Base-by-base conservation (phyloP, 108 stramenopile genomes). In the Cyclotella sp. region DNA sequence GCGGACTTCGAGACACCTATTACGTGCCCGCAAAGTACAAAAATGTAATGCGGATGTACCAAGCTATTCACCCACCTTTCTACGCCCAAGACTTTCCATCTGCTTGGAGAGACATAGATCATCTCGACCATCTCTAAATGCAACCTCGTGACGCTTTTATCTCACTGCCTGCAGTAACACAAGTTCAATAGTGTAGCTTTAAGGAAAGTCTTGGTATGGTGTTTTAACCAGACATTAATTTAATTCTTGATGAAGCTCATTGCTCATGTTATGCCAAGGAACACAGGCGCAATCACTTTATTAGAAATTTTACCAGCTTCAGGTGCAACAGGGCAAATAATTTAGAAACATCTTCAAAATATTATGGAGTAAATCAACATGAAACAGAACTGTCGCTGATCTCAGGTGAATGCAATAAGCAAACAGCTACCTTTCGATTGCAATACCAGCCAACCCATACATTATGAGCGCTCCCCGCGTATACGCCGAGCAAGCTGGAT, bases 401-500 rank as follows among this genome's bases (percentile, higher is more conserved):
- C 1, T n/a, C 47, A 16, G 3, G 44, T 45, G 44, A 12, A 9
- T 12, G 11, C 44, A 9, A 45, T 13, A 9, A 9, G 11, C 11
- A 45, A 45, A 45, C 9, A 45, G 13, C 44, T 45, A 45, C 13
- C 15, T 9, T 3, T n/a, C 47, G 2, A n/a, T n/a, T 9, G 18
- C 15, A n/a, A 49, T 49, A n/a, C n/a, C n/a, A 72, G 7, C 9
- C 19, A 44, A 16, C 11, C 0, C 47, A 53, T 53, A 13, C 18
- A 51, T 77, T 81, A 84, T 40, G 79, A 73, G 30, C 84, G 75
- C 76, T 84, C 84, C 14, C 84, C 84, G 64, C 84, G 84, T 55
- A 84, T 84, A 70, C 84, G 84, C 66, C 84, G 84, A 46, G 84
- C 82, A 27, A 83, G 77, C 79, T 96, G 96, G 98, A 34, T 34